Percentiles rank a stretch among this genome's conserved stretches.
phyloP scores from a whole-genome alignment of 805 yeast genomes.

The Pichia eremophila region DNA sequence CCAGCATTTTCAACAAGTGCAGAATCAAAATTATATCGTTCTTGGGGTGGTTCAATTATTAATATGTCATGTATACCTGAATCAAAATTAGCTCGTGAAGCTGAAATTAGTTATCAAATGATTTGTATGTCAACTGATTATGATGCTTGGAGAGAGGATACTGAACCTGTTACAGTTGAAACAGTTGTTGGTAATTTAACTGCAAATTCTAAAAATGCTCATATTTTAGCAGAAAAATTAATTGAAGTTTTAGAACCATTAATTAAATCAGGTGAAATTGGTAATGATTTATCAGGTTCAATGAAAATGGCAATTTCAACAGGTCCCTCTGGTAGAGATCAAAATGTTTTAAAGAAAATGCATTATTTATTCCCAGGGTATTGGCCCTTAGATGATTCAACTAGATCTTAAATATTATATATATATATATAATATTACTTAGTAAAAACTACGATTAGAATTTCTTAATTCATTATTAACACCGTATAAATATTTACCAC shows the following conservation, averaged over 20 bases:
- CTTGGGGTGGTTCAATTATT: conserved; percentile 91
- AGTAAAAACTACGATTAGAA: not conserved
- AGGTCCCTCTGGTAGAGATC: conserved; percentile 58
- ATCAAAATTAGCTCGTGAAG: conserved; percentile 92
- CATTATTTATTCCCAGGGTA: conserved; percentile 86
- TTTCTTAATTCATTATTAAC: conserved; percentile 1
- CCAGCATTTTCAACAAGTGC: conserved; percentile 97
- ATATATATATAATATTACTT: not conserved
- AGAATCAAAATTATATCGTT: conserved; percentile 75
- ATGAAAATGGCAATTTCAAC: conserved; percentile 82
- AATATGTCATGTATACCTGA: conserved; percentile 98
- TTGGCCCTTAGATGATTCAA: conserved; percentile 42
- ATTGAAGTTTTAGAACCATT: conserved; percentile 59
- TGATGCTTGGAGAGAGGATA: conserved; percentile 95
- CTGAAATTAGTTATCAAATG: conserved; percentile 96
- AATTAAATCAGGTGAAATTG: conserved; percentile 50
- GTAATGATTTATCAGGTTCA: conserved; percentile 60
- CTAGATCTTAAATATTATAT: not conserved
- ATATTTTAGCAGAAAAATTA: conserved; percentile 59
- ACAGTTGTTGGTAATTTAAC: conserved; percentile 84
- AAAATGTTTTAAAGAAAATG: conserved; percentile 67
- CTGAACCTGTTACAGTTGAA: conserved; percentile 97
- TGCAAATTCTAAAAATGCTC: conserved; percentile 84
- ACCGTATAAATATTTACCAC: conserved; percentile 3
- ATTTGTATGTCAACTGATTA: conserved; percentile 98